Evolutionary conservation across 1,139 yeast genomes (phyloP), one percentile per base, ranked within the genome.

Genomic region (Scheffersomyces quercinus): DNA sequence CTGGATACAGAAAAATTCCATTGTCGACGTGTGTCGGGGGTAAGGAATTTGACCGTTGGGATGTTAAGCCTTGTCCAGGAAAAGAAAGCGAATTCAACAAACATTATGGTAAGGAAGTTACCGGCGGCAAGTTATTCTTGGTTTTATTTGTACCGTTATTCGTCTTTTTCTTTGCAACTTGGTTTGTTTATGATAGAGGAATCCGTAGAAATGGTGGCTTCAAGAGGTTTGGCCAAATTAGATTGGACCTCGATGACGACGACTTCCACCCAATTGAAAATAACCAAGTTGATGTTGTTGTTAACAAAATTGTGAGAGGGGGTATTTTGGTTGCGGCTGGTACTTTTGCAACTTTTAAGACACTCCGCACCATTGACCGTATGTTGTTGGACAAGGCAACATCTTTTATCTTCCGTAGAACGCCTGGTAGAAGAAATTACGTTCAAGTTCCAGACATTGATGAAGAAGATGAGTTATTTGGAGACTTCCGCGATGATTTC

Each of bases 21-120:
- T 59, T 83, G 49, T 82, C 89, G 16, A 85, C 93, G 0, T 88
- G 96, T 62, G 70, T 70, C 40, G 91, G 88, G 8, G 96, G 96
- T 1, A 60, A 75, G 44, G 73, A 73, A 46, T 77, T 88, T 48
- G 98, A 88, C 58, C 73, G 77, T 13, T 77, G 82, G 68, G 70
- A 70, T n/a, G 77, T 87, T 3, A 76, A 77, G 45, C 77, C 93
- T 26, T 93, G 99, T 65, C 98, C 99, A 3, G 98, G 98, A 2
- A 87, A 84, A 55, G 82, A 85, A 51, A 64, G 68, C 13, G 85
- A 88, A 54, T 90, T 81, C 60, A 70, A 77, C 41, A 67, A 77
- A 38, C 69, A 77, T 44, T 79, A 83, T 49, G 82, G 87, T 24
- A 72, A 75, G 35, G 82, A 84, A 5, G 58, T 80, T 5, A 75